Evolutionary conservation across 257 asterid genomes (phyloP), one percentile per base, ranked within the genome.

Genomic region (Petunia secreta): DNA sequence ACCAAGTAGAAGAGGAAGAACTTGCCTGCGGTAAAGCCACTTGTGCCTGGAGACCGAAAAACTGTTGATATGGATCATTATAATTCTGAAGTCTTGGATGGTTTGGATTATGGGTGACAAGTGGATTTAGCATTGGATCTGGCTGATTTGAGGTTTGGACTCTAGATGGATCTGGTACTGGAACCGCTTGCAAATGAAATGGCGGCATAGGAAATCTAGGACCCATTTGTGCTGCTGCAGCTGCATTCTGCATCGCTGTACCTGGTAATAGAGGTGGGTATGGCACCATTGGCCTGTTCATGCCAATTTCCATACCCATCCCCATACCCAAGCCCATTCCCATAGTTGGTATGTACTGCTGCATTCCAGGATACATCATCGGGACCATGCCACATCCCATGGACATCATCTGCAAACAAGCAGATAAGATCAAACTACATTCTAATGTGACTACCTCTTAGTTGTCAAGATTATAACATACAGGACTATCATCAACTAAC

Each of bases 381-480:
- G 98, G 98, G 39, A 92, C 84, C 94, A 94, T 89, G 63, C 95
- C 88, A 58, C 91, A 90, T n/a, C 97, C 94, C 97, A 92, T 87
- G 6, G 97, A 90, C 97, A 90, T 88, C 97, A 94, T 91, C 98
- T 94, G 88, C 69, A 84, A 16, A 82, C 40, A 52, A 48, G n/a
- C 53, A 69, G 77, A 69, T 43, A n/a, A 11, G 46, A 62, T 66
- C 77, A 71, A 34, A 71, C 77, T 34, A 71, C 43, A 52, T 40
- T 34, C 44, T 34, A 44, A 5, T 50, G 43, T 3, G 13, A 73
- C 3, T 71, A 73, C 60, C 48, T 4, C 16, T 46, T 40, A 3
- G 5, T 34, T 52, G 34, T 48, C 11, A 11, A 73, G 77, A 73
- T 11, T 1, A 46, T 15, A 67, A 73, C 13, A 73, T 34, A 34